phyloP scores from a whole-genome alignment of 371 early-diverging fungal species.

The Mortierella sp. region DNA sequence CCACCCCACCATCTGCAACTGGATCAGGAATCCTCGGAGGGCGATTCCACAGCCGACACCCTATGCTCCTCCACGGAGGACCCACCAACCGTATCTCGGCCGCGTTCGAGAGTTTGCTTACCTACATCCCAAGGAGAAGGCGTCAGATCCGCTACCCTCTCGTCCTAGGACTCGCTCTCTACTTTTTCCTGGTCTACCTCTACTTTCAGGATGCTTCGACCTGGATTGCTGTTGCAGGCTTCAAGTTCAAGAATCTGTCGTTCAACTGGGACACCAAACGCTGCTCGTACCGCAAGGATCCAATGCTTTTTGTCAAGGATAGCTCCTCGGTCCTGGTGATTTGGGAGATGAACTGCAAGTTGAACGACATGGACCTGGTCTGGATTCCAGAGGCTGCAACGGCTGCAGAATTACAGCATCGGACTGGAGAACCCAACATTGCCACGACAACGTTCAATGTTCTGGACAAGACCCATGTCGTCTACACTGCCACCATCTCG shows the following conservation, averaged over 20 bases:
- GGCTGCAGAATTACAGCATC: background rate
- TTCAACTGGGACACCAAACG: constrained; percentile 66
- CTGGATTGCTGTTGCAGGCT: constrained; percentile 59
- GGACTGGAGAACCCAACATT: constrained; percentile 6
- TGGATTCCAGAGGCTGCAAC: constrained; percentile 43
- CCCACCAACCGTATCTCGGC: constrained; percentile 17
- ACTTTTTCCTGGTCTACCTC: constrained; percentile 53
- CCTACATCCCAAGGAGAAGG: constrained; percentile 54
- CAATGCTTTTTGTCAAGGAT: constrained; percentile 69
- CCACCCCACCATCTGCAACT: constrained; percentile 54
- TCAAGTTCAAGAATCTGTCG: constrained; percentile 66
- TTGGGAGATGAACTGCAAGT: constrained; percentile 72
- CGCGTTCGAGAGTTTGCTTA: constrained; percentile 27
- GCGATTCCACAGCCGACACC: constrained; percentile 48
- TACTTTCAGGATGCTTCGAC: constrained; percentile 57
- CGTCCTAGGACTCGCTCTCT: constrained; percentile 28
- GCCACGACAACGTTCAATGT: constrained; percentile 40
- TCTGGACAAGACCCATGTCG: constrained; percentile 64
- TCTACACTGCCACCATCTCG: constrained; percentile 64
- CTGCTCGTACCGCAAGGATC: constrained; percentile 69
- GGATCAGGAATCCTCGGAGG: constrained; percentile 30
- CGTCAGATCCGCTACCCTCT: constrained; percentile 59
- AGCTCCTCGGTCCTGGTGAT: constrained; percentile 66
- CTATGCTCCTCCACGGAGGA: constrained; percentile 50
- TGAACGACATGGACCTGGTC: constrained; percentile 61